phyloP scores from a whole-genome alignment of 2,329 filamentous ascomycete genomes.

The Ilyonectria sp. region DNA sequence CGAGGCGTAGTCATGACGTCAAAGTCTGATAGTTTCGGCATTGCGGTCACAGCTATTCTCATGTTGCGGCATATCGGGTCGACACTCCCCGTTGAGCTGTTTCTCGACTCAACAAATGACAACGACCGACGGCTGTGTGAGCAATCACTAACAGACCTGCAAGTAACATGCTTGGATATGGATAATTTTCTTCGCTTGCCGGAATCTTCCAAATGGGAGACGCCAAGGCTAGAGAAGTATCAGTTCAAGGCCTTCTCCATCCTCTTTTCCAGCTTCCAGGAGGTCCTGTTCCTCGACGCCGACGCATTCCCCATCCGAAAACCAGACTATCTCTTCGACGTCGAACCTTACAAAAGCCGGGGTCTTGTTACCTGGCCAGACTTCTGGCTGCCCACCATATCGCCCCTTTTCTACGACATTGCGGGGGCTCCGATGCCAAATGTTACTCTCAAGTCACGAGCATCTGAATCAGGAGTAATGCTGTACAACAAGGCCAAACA shows the following conservation, averaged over 20 bases:
- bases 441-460: conserved; percentile 37
- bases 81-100: conserved; percentile 35
- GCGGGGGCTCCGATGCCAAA: conserved; percentile 33
- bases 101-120: conserved; percentile 39
- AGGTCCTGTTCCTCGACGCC: conserved; percentile 42
- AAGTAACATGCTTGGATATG: conserved; percentile 42
- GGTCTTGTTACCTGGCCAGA: conserved; percentile 46
- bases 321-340: conserved; percentile 37
- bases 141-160: conserved; percentile 3
- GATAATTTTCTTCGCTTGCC: conserved; percentile 39
- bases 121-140: conserved; percentile 32
- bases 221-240: conserved; percentile 34
- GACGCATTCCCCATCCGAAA: conserved; percentile 43
- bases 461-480: conserved; percentile 44
- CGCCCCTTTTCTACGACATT: conserved; percentile 43
- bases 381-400: conserved; percentile 46
- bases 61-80: conserved; percentile 45
- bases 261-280: conserved; percentile 44
- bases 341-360: conserved; percentile 37
- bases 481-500: conserved; percentile 40
- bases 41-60: conserved; percentile 40
- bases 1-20: conserved; percentile 43
- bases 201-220: background rate
- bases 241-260: conserved; percentile 44
- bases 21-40: conserved; percentile 32